Evolutionary conservation across 371 early-diverging fungal species (phyloP), one percentile per base, ranked within the genome.

Genomic region (Nematocida ausubeli): DNA sequence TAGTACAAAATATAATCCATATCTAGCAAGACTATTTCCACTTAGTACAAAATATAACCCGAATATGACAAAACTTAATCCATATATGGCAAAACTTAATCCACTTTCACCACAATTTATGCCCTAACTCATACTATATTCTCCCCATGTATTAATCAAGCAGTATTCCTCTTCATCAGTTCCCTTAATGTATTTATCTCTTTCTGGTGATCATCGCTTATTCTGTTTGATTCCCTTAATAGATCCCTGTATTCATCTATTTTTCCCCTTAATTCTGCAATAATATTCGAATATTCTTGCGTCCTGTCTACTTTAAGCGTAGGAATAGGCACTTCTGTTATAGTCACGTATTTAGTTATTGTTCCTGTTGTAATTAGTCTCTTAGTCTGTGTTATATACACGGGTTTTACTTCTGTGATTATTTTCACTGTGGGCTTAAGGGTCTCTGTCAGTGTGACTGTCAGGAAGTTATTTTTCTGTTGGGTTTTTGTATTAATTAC

Each of bases 401-500:
- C 35, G 9, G 60, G 60, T 12, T 30, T 24, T 28, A 35, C 35
- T 54, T 54, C 24, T n/a, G 54, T 54, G n/a, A 54, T 4, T 12
- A 24, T 54, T 1, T 12, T 54, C 7, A 24, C n/a, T 12, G n/a
- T 54, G 12, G 14, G 24, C 26, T 28, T 37, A 14, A n/a, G 5
- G 14, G 19, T 69, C 34, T 52, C 54, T 2, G 69, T 69, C 9
- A 26, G 14, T 14, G 19, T 28, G 5, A 56, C 69, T 37, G 37
- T 57, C 39, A 49, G 19, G n/a, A 28, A n/a, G 7, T 65, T 65
- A 6, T 42, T 39, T 26, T 32, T 65, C n/a, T 39, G 22, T 30
- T 32, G 28, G 40, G 52, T 65, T 69, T 69, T 69, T 32, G 52
- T 69, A 40, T 28, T 50, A 24, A 19, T 44, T 44, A 44, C 0